Evolutionary conservation across 805 yeast species (phyloP).

Genomic region (Cyberlindnera nakhonratchasimensis): DNA sequence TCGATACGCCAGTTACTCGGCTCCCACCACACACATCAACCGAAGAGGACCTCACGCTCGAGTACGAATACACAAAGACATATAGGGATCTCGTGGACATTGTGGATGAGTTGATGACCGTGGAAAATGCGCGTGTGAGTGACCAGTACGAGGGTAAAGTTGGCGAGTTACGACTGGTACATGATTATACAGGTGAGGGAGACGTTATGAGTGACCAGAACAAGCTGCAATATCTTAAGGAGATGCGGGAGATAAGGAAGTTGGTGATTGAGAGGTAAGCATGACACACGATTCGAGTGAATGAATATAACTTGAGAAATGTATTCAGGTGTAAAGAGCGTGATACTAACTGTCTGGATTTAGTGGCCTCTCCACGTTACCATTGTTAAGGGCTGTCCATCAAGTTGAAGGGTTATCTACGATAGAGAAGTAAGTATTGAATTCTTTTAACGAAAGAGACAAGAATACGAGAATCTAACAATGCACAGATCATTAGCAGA

Average conservation of each 20-base stretch:
- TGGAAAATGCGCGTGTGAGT: constrained; percentile 5
- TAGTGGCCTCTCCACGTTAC: constrained; percentile 17
- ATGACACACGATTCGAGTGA: too few species aligned
- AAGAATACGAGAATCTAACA: neutral
- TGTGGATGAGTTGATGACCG: constrained; percentile 11
- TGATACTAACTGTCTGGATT: neutral
- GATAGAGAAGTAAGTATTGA: constrained; percentile 14
- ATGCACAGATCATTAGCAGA: constrained; percentile 13
- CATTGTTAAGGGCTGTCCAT: constrained; percentile 25
- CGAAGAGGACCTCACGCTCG: constrained; percentile 5
- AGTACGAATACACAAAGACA: constrained; percentile 15
- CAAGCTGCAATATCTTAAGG: constrained; percentile 8
- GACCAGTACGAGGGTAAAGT: neutral
- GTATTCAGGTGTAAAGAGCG: neutral
- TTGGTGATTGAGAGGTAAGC: constrained; percentile 19
- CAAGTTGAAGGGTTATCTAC: constrained; percentile 25
- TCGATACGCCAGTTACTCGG: constrained; percentile 1
- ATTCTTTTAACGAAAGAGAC: neutral
- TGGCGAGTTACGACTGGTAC: constrained; percentile 1
- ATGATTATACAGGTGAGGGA: constrained; percentile 9
- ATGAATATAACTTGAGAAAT: too few species aligned
- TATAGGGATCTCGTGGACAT: constrained; percentile 12
- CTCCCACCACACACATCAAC: neutral
- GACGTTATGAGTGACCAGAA: constrained; percentile 7
- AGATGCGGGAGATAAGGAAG: constrained; percentile 14